Conservation (phyloP, 768 basidiomycete species). For the Collybia sordida region DNA sequence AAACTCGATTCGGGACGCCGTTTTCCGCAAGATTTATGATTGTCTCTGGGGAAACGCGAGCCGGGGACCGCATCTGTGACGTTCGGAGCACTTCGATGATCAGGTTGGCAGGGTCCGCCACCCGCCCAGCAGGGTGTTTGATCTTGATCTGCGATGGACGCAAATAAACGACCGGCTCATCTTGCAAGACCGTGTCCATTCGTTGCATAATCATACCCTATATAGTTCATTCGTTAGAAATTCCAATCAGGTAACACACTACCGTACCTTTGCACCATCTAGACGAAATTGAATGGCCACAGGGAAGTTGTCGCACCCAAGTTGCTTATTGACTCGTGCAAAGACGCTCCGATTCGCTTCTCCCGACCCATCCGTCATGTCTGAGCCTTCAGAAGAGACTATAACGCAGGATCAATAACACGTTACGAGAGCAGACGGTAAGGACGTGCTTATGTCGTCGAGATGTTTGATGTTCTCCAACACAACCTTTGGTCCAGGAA, state of each 20-base stretch:
- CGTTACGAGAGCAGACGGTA: neutral
- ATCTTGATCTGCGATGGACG: slow-evolving; percentile 50
- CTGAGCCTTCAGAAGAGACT: slow-evolving; percentile 30
- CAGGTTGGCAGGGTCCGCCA: slow-evolving; percentile 39
- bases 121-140: slow-evolving; percentile 27
- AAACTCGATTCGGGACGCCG: slow-evolving; percentile 45
- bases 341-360: slow-evolving; percentile 39
- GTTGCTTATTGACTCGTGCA: slow-evolving; percentile 28
- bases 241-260: neutral
- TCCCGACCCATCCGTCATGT: slow-evolving; percentile 61
- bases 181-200: slow-evolving; percentile 15
- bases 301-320: slow-evolving; percentile 37
- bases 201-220: slow-evolving; percentile 33
- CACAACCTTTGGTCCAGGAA: slow-evolving; percentile 49
- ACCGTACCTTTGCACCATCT: slow-evolving; percentile 43
- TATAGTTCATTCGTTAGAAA: neutral
- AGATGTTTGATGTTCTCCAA: slow-evolving; percentile 33
- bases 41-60: slow-evolving; percentile 52
- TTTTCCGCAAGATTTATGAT: slow-evolving; percentile 68
- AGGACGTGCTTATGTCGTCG: slow-evolving; percentile 48
- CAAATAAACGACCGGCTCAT: slow-evolving; percentile 25
- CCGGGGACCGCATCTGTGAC: slow-evolving; percentile 45
- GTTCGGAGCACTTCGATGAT: slow-evolving; percentile 54
- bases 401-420: slow-evolving; percentile 3
- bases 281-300: slow-evolving; percentile 53